phyloP scores from a whole-genome alignment of 2,329 filamentous ascomycete genomes.

The Nothophoma quercina region DNA sequence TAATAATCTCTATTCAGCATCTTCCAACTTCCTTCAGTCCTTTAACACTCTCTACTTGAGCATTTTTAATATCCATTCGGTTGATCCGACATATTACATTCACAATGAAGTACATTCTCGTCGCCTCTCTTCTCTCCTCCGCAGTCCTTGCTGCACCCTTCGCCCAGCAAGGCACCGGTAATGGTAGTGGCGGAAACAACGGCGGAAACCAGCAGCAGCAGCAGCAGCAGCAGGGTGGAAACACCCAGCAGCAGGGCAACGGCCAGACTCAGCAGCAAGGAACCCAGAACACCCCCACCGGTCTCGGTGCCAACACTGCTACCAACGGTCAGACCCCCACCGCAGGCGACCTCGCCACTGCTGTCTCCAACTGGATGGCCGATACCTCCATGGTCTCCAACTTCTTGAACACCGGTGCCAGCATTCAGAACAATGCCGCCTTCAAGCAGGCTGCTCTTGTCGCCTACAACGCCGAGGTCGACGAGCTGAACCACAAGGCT shows the following conservation, averaged over 20 bases:
- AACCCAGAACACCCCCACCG: constrained; percentile 16
- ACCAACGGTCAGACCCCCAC: constrained; percentile 35
- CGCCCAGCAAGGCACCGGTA: constrained; percentile 31
- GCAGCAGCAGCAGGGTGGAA: constrained; percentile 8
- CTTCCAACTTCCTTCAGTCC: constrained; percentile 21
- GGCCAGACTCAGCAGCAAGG: constrained; percentile 20
- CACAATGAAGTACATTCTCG: constrained; percentile 48
- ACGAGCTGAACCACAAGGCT: constrained; percentile 50
- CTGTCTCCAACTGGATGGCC: constrained; percentile 48
- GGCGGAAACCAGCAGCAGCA: background rate
- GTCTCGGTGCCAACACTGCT: constrained; percentile 23
- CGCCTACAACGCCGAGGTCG: constrained; percentile 49
- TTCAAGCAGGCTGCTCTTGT: constrained; percentile 49
- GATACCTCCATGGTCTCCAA: constrained; percentile 50
- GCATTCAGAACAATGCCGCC: constrained; percentile 43
- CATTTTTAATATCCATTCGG: constrained; percentile 26
- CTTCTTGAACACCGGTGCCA: constrained; percentile 46
- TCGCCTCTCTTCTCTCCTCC: constrained; percentile 44
- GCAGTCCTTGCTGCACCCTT: constrained; percentile 43
- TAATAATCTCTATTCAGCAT: constrained; percentile 35
- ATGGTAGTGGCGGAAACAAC: constrained; percentile 20
- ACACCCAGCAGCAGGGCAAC: constrained; percentile 13
- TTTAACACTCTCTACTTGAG: constrained; percentile 11
- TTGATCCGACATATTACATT: constrained; percentile 27
- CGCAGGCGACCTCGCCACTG: constrained; percentile 41